phyloP scores from a whole-genome alignment of 305 asterid species.

The Plantago lanceolata region DNA sequence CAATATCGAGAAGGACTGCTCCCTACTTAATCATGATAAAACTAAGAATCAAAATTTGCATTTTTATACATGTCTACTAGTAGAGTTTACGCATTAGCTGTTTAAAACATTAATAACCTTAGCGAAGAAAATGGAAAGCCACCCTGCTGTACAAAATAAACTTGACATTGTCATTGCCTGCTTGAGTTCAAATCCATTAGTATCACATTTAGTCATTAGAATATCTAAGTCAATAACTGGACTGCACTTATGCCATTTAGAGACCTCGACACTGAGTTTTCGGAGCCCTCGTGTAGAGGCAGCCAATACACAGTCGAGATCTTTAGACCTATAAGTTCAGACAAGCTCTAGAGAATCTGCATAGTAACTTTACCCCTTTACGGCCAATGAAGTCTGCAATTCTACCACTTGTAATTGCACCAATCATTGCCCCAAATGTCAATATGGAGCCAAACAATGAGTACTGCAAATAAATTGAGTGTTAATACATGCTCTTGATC shows the following conservation, averaged over 20 bases:
- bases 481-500: not conserved
- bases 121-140: slow-evolving; percentile 82
- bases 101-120: slow-evolving; percentile 38
- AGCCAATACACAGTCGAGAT: not conserved
- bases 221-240: not conserved
- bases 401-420: slow-evolving; percentile 85
- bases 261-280: too few relatives aligned
- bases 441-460: slow-evolving; percentile 85
- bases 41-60: slow-evolving; percentile 12
- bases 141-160: slow-evolving; percentile 67
- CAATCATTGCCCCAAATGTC: slow-evolving; percentile 98
- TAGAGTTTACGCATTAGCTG: not conserved
- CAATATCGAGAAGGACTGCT: slow-evolving; percentile 58
- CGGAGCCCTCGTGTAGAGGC: too few relatives aligned
- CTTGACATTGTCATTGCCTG: slow-evolving; percentile 92
- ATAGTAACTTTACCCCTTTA: slow-evolving; percentile 61
- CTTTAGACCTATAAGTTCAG: not conserved
- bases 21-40: slow-evolving; percentile 35
- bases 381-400: slow-evolving; percentile 79
- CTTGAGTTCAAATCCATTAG: slow-evolving; percentile 20
- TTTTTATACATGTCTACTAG: not conserved
- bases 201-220: slow-evolving; percentile 8
- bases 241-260: too few relatives aligned
- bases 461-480: slow-evolving; percentile 44
- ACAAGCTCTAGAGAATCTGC: too few relatives aligned